Evolutionary conservation across 805 yeast species (phyloP).

Genomic region (Candida andamanensis): DNA sequence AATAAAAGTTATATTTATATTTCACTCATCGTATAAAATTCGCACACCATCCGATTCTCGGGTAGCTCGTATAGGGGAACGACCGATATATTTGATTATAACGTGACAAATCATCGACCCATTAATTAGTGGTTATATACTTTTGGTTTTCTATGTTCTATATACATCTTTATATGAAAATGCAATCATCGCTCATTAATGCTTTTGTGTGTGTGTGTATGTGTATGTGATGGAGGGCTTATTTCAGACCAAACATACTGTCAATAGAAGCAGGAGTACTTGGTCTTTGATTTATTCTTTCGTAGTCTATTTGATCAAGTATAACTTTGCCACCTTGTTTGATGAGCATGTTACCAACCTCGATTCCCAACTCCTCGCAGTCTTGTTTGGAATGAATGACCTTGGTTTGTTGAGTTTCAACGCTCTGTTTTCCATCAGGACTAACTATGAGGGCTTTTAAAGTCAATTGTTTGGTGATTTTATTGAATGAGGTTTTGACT

Average conservation of each 20-base stretch:
- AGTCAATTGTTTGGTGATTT: conserved; percentile 40
- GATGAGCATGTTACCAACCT: conserved; percentile 62
- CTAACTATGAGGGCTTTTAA: conserved; percentile 68
- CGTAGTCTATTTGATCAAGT: conserved; percentile 72
- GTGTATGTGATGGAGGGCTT: no score
- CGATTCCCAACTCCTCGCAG: conserved; percentile 64
- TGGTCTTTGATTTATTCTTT: conserved; percentile 47
- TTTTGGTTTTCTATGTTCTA: no score
- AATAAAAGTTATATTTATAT: conserved; percentile 31
- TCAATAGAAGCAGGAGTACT: neutral
- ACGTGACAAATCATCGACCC: conserved; percentile 1
- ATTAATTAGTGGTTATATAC: no score
- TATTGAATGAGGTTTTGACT: conserved; percentile 57
- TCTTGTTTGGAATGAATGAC: conserved; percentile 46
- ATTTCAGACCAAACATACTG: no score
- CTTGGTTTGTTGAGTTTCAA: conserved; percentile 48
- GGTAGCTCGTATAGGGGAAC: neutral
- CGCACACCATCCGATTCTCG: conserved; percentile 2
- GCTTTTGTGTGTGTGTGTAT: no score
- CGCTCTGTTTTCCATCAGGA: conserved; percentile 72
- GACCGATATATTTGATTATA: no score
- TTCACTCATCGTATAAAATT: conserved; percentile 18
- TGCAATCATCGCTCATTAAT: no score
- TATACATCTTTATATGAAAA: no score
- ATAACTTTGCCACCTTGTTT: conserved; percentile 79